phyloP scores from a whole-genome alignment of 108 stramenopile genomes.

The Cyclotella cryptica region DNA sequence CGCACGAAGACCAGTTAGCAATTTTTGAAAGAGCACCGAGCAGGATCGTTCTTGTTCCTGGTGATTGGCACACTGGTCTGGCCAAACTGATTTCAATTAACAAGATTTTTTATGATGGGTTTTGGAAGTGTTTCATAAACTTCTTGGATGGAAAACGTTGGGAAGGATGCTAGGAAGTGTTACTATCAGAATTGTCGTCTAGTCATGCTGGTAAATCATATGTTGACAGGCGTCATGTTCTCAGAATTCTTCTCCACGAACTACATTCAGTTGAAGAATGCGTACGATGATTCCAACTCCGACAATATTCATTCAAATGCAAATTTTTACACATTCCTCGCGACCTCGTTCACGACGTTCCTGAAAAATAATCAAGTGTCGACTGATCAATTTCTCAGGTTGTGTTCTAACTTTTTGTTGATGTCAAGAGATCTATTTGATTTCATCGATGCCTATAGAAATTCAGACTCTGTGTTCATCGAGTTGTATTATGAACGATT shows the following conservation, averaged over 20 bases:
- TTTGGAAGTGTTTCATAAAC: not conserved
- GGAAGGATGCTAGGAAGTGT: slow-evolving; percentile 4
- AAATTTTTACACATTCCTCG: not conserved
- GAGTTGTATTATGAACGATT: slow-evolving; percentile 2
- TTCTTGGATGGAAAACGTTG: slow-evolving; percentile 14
- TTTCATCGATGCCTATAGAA: slow-evolving; percentile 2
- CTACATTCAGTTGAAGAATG: not conserved
- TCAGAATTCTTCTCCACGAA: not conserved
- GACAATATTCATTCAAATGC: not conserved
- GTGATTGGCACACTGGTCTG: slow-evolving; percentile 22
- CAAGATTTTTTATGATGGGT: not conserved
- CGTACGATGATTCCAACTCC: not conserved
- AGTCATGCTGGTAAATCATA: not conserved
- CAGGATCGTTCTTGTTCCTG: slow-evolving; percentile 3
- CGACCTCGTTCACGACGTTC: not conserved
- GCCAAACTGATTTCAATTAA: not conserved
- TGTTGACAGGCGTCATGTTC: not conserved
- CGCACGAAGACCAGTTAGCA: not conserved
- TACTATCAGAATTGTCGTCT: slow-evolving; percentile 15
- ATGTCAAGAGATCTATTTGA: slow-evolving; percentile 14
- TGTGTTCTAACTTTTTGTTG: not conserved
- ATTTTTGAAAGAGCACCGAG: not conserved
- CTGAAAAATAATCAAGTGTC: not conserved
- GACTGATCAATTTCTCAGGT: not conserved
- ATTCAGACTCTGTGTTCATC: not conserved